These are phyloP conservation scores for Haplosporangium sp. DNA, from an alignment of 371 early-diverging fungal species.

Conservation along the genomic window DNA sequence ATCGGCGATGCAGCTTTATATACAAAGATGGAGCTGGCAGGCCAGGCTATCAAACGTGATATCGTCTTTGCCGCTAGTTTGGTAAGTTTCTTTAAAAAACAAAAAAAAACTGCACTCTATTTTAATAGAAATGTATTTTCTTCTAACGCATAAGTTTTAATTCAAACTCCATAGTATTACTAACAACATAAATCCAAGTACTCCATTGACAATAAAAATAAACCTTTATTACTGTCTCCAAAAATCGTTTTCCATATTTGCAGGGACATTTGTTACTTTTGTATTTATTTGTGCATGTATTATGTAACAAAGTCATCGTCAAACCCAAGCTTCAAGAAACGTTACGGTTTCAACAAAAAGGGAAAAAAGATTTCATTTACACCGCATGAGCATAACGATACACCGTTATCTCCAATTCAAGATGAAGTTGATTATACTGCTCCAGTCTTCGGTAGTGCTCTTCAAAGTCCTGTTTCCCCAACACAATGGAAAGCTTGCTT, in stretches of 20 bases:
- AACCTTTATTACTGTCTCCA: too few relatives aligned
- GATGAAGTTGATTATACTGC: slow-evolving; percentile 32
- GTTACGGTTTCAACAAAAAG: too few relatives aligned
- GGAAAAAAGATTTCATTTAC: neutral
- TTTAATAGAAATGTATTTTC: neutral
- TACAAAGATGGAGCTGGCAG: slow-evolving; percentile 95
- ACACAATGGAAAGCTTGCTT: slow-evolving; percentile 43
- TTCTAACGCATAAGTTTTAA: neutral
- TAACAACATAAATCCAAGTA: too few relatives aligned
- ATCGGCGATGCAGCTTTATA: slow-evolving; percentile 95
- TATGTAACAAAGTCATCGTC: too few relatives aligned
- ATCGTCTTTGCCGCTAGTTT: slow-evolving; percentile 99
- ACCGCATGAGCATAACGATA: slow-evolving; percentile 51
- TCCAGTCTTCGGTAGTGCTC: slow-evolving; percentile 43
- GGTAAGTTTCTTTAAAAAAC: slow-evolving; percentile 57
- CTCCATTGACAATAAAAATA: neutral
- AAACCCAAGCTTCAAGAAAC: too few relatives aligned
- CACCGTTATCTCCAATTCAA: slow-evolving; percentile 39
- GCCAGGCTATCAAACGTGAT: slow-evolving; percentile 94
- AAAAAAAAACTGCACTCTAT: neutral
- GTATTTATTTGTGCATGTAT: too few relatives aligned
- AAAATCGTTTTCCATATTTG: too few relatives aligned
- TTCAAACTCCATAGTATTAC: neutral
- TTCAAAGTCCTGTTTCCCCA: slow-evolving; percentile 44
- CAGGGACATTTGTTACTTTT: too few relatives aligned